Conservation (phyloP, 495 filamentous ascomycete genomes). For the Cryomyces minteri region DNA sequence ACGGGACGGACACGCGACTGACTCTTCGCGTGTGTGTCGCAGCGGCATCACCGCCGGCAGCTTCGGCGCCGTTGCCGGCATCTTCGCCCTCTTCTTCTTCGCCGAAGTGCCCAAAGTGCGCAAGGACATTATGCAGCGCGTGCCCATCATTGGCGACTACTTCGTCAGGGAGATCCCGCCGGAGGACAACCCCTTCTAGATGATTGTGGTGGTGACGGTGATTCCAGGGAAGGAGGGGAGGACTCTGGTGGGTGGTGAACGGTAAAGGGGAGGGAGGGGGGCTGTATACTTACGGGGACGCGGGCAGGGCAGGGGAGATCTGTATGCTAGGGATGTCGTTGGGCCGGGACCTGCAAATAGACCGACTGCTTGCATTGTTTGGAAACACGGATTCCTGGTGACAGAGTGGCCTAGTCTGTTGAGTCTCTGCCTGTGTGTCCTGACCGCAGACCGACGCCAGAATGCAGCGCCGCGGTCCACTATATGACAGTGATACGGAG, state of each 20-base stretch:
- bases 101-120: conserved; percentile 48
- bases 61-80: conserved; percentile 41
- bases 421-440: too few species aligned
- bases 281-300: background rate
- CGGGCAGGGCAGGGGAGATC: background rate
- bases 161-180: conserved; percentile 38
- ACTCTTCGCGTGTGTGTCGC: background rate
- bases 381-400: too few species aligned
- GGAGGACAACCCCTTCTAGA: conserved; percentile 39
- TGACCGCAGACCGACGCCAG: too few species aligned
- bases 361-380: too few species aligned
- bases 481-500: too few species aligned
- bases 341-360: too few species aligned
- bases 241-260: background rate
- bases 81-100: conserved; percentile 54
- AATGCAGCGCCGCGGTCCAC: too few species aligned
- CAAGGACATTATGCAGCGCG: conserved; percentile 40
- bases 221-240: background rate
- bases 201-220: background rate
- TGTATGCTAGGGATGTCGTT: too few species aligned
- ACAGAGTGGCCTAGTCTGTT: too few species aligned
- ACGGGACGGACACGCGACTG: too few species aligned
- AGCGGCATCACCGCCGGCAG: conserved; percentile 22
- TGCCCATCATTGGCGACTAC: conserved; percentile 40
- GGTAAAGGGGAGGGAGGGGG: too few species aligned